phyloP scores from a whole-genome alignment of 1,284 basidiomycete genomes.

The Lignosus rhinocerotis region DNA sequence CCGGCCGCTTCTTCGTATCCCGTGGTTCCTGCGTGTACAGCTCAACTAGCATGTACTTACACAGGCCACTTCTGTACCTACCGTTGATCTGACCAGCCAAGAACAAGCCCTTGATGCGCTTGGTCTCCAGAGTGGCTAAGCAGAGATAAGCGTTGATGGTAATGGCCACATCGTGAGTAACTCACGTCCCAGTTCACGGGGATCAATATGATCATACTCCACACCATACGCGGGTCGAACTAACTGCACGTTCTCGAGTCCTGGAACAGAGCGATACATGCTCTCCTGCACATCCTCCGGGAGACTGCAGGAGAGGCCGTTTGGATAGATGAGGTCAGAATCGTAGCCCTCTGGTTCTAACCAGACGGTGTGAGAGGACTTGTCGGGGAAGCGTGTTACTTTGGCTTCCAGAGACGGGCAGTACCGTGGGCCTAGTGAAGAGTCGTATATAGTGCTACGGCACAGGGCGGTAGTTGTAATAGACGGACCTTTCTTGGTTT shows the following conservation, averaged over 20 bases:
- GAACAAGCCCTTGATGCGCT: slow-evolving; percentile 81
- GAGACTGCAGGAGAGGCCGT: slow-evolving; percentile 85
- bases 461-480: background rate
- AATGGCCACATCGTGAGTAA: slow-evolving; percentile 12
- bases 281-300: slow-evolving; percentile 80
- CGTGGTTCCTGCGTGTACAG: slow-evolving; percentile 62
- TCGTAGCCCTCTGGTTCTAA: slow-evolving; percentile 91
- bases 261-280: slow-evolving; percentile 82
- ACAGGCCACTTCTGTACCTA: slow-evolving; percentile 14
- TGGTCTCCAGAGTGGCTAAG: slow-evolving; percentile 81
- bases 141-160: background rate
- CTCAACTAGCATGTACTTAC: background rate
- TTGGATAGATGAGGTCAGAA: slow-evolving; percentile 86
- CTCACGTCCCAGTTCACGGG: slow-evolving; percentile 74
- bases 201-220: slow-evolving; percentile 92
- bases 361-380: slow-evolving; percentile 78
- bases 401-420: slow-evolving; percentile 91
- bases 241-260: slow-evolving; percentile 82
- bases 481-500: slow-evolving; percentile 73
- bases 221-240: slow-evolving; percentile 87
- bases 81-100: slow-evolving; percentile 90
- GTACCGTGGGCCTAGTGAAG: slow-evolving; percentile 73
- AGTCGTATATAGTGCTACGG: background rate
- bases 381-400: slow-evolving; percentile 76
- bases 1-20: slow-evolving; percentile 93